Base-by-base conservation (phyloP, 2,329 filamentous ascomycete genomes). In the Aspergillus floridensis region DNA sequence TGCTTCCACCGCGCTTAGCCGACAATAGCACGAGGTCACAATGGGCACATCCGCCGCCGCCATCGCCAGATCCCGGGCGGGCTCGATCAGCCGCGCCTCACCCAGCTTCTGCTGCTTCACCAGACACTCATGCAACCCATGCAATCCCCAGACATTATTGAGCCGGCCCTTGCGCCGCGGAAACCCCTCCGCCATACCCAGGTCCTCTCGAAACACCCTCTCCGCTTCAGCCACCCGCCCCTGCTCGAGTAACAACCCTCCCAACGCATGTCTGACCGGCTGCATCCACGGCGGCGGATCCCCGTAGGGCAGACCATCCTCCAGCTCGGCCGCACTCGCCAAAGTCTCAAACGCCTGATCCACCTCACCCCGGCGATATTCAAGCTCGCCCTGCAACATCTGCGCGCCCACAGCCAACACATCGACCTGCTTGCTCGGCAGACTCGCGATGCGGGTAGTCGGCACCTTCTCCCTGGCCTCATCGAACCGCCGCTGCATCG, bases 201-300 rank as follows among this genome's bases (percentile, higher is more conserved):
- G 72, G 65, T 90, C 87, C 0, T 84, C 85, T 8, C 73, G 77
- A 65, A 89, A 90, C 0, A 85, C 81, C 0, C 68, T 75, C 2
- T 80, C 73, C 0, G 87, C 86, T 54, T 87, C 77, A 11, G 82
- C 77, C 1, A 82, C 73, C 5, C 74, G 75, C 0, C 82, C 85
- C 67, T 89, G 88, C 66, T 91, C 89, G 16, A 90, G 76, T 16
- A 89, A 72, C 1, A 92, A 76, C 0, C 88, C 88, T 1, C 85
- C 88, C 56, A 87, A 87, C 0, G 88, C 88, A 71, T 91, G 89
- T 1, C 88, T 78, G 0, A 85, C 83, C 0, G 88, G 88, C 67
- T 89, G 86, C 88, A 91, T 91, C 88, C 88, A 91, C 0, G 86
- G 86, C 88, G 88, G 90, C 0, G 89, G 89, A 70, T 92, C 89